Conservation (phyloP, 441 rosid species). For the Pelargonium australe region DNA sequence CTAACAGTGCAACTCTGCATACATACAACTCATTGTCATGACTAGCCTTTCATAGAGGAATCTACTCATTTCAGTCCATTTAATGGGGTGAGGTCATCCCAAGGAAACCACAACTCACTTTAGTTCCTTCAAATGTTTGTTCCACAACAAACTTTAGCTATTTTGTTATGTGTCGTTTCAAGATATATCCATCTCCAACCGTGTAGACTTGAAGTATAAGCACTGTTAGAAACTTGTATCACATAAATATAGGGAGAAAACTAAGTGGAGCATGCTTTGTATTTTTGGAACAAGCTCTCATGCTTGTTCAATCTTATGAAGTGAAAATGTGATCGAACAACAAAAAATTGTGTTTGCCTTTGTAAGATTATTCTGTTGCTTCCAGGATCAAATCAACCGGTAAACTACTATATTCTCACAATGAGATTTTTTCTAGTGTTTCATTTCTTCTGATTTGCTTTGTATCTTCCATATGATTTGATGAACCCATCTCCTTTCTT, state of each 20-base stretch:
- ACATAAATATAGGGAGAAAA: background rate
- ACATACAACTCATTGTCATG: background rate
- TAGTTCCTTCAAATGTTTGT: background rate
- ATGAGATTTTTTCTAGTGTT: background rate
- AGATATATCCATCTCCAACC: background rate
- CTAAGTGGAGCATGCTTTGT: background rate
- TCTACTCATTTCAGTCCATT: background rate
- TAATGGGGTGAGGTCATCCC: background rate
- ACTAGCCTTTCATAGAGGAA: background rate
- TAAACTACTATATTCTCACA: background rate
- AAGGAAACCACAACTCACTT: background rate
- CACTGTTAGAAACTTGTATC: constrained; percentile 1
- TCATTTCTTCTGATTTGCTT: constrained; percentile 9
- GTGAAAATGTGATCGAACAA: background rate
- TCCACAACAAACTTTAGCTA: background rate
- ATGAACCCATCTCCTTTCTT: constrained; percentile 16
- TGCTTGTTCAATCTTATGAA: background rate
- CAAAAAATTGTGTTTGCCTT: background rate
- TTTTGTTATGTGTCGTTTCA: background rate
- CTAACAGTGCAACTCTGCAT: background rate
- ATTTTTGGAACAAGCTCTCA: background rate
- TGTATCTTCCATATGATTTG: constrained; percentile 8
- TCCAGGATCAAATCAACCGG: background rate
- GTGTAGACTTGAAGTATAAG: background rate
- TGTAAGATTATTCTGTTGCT: background rate